Evolutionary conservation across 1,139 yeast genomes (phyloP).

Genomic region (Magnusiomyces sp.): DNA sequence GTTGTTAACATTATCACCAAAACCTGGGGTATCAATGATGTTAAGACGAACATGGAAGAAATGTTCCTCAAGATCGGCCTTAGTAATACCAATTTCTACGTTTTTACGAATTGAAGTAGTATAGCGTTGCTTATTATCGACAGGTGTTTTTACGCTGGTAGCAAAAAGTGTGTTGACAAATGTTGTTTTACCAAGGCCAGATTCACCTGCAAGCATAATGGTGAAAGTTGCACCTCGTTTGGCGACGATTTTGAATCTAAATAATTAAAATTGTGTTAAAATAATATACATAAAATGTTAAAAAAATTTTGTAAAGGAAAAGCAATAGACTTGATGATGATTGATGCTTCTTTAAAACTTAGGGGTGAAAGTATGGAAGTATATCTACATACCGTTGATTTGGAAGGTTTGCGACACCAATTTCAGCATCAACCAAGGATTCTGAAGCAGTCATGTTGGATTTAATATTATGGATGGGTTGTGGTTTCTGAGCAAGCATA

Average conservation of each 20-base stretch:
- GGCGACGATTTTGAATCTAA: slow-evolving; percentile 79
- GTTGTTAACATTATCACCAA: slow-evolving; percentile 94
- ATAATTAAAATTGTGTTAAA: slow-evolving; percentile 1
- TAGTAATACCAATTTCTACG: slow-evolving; percentile 80
- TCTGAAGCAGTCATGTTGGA: neutral
- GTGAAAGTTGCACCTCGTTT: slow-evolving; percentile 87
- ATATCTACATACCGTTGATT: slow-evolving; percentile 64
- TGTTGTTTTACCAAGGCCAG: slow-evolving; percentile 85
- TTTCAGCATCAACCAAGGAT: slow-evolving; percentile 16
- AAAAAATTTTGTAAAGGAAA: neutral
- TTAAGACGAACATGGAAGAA: slow-evolving; percentile 79
- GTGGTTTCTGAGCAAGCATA: neutral
- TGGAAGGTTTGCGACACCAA: slow-evolving; percentile 87
- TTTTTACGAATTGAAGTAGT: slow-evolving; percentile 72
- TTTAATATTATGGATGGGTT: neutral
- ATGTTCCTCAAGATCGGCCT: slow-evolving; percentile 90
- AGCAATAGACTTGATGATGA: neutral
- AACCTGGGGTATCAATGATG: slow-evolving; percentile 94
- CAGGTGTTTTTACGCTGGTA: slow-evolving; percentile 50
- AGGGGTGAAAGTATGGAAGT: neutral
- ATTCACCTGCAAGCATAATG: slow-evolving; percentile 91
- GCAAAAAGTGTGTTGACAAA: slow-evolving; percentile 81
- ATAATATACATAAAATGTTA: neutral
- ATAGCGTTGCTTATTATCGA: slow-evolving; percentile 61
- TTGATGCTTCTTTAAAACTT: too few relatives aligned